These are phyloP conservation scores for Colletotrichum coccodes DNA, from an alignment of 2,329 filamentous ascomycete species.

Conservation along the genomic window DNA sequence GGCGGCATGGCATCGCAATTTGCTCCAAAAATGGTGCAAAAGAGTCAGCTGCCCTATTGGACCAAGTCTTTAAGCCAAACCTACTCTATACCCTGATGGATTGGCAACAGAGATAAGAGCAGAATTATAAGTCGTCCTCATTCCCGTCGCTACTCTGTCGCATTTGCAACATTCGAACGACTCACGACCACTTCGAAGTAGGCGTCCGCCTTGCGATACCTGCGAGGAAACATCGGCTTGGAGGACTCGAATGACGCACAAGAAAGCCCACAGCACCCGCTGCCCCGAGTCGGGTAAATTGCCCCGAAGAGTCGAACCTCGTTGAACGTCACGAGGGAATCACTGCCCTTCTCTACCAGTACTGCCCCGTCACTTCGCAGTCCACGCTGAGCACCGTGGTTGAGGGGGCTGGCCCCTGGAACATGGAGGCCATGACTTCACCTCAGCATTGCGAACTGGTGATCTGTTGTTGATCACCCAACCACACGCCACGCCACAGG, in stretches of 20 bases:
- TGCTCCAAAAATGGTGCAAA: slow-evolving; percentile 29
- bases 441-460: slow-evolving; percentile 5
- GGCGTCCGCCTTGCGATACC: not conserved
- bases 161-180: not conserved
- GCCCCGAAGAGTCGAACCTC: not conserved
- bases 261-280: not conserved
- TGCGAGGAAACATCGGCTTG: not conserved
- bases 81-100: not conserved
- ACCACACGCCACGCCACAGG: slow-evolving; percentile 17
- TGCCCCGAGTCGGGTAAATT: not conserved
- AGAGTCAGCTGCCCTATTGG: slow-evolving; percentile 30
- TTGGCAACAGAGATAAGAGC: slow-evolving; percentile 30
- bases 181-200: not conserved
- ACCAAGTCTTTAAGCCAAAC: slow-evolving; percentile 19
- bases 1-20: slow-evolving; percentile 31
- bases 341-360: not conserved
- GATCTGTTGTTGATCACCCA: slow-evolving; percentile 23
- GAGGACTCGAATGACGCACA: not conserved
- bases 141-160: not conserved
- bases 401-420: not conserved
- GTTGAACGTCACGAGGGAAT: slow-evolving; percentile 10
- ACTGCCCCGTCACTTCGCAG: not conserved
- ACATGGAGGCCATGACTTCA: slow-evolving; percentile 26
- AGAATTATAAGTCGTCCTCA: slow-evolving; percentile 18
- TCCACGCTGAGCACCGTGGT: slow-evolving; percentile 16